phyloP scores from a whole-genome alignment of 257 asterid species.

The Solanum appendiculatum region DNA sequence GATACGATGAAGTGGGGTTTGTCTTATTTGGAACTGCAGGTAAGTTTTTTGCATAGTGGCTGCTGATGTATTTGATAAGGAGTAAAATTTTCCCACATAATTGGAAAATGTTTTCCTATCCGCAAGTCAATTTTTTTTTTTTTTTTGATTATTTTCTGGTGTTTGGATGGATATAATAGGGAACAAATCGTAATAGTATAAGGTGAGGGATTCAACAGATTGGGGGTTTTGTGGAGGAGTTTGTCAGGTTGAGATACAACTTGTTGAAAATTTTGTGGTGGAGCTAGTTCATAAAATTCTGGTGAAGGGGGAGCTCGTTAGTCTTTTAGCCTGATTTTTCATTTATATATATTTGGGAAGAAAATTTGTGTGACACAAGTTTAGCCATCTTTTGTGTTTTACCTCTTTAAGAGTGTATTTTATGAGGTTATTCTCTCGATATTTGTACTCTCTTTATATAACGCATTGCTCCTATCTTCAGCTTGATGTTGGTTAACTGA shows the following conservation, averaged over 20 bases:
- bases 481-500: background rate
- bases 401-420: background rate
- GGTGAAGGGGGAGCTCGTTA: background rate
- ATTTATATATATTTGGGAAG: background rate
- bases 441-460: background rate
- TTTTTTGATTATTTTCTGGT: background rate
- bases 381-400: background rate
- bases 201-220: background rate
- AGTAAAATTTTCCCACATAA: background rate
- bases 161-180: background rate
- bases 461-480: background rate
- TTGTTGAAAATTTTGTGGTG: background rate
- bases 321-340: background rate
- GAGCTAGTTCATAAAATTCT: background rate
- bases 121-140: background rate
- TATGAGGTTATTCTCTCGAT: background rate
- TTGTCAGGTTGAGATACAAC: background rate
- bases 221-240: background rate
- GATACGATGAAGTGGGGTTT: constrained; percentile 77
- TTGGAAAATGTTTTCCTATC: background rate
- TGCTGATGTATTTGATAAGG: background rate
- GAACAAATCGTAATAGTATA: background rate
- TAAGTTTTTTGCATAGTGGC: constrained; percentile 8
- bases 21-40: constrained; percentile 82
- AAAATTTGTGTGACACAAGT: background rate